Evolutionary conservation across 1,284 basidiomycete genomes (phyloP).

Genomic region (Polyporus tsugae): DNA sequence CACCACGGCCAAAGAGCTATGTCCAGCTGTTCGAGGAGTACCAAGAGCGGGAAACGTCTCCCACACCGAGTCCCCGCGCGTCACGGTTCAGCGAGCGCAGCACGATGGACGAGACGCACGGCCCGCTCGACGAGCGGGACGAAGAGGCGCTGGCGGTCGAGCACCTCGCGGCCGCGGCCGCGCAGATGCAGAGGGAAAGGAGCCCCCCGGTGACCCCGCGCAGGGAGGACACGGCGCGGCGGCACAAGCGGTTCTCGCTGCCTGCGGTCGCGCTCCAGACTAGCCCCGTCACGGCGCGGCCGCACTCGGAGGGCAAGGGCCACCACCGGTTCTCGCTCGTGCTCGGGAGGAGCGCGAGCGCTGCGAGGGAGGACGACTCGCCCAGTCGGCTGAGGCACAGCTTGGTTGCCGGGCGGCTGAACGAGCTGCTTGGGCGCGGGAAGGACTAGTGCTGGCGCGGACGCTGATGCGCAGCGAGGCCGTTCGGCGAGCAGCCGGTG

Average conservation of each 20-base stretch:
- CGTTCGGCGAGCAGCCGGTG: neutral
- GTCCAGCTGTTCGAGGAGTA: constrained; percentile 73
- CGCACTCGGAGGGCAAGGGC: constrained; percentile 47
- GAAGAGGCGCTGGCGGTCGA: constrained; percentile 29
- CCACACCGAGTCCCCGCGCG: constrained; percentile 37
- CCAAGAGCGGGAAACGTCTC: constrained; percentile 42
- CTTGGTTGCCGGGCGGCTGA: constrained; percentile 46
- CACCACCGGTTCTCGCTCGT: constrained; percentile 69
- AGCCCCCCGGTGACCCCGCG: constrained; percentile 35
- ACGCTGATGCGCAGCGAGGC: neutral
- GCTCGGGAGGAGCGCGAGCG: constrained; percentile 48
- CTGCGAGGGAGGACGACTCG: constrained; percentile 19
- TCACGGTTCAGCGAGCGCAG: constrained; percentile 38
- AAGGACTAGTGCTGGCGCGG: constrained; percentile 19
- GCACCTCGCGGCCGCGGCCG: neutral
- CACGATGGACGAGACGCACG: constrained; percentile 35
- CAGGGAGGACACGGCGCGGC: constrained; percentile 66
- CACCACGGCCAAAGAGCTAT: constrained; percentile 64
- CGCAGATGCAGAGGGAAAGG: constrained; percentile 5
- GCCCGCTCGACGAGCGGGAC: constrained; percentile 35
- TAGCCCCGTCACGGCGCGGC: constrained; percentile 71
- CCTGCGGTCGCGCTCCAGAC: constrained; percentile 78
- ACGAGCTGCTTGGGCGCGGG: constrained; percentile 47
- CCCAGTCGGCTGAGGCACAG: constrained; percentile 39
- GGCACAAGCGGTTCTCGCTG: constrained; percentile 74